Percentiles rank a stretch among this genome's conserved stretches.
Conservation (phyloP, 768 basidiomycete species). For the Lepiota venenata region DNA sequence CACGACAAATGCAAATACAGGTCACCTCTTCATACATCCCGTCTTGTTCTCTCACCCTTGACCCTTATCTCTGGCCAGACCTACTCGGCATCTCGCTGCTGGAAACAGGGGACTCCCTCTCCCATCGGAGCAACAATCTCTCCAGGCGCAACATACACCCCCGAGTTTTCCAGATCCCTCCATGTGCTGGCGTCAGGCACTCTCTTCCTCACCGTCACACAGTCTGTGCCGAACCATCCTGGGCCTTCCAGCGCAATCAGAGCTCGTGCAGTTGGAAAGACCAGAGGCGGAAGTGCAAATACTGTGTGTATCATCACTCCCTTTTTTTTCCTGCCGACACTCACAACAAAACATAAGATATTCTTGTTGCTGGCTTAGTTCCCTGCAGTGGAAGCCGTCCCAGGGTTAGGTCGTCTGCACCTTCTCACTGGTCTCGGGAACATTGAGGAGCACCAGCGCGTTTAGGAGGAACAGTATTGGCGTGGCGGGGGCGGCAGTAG, state of each 20-base stretch:
- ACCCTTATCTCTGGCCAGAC: too few species aligned
- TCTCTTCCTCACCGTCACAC: slow-evolving; percentile 73
- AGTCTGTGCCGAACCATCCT: slow-evolving; percentile 60
- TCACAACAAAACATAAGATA: slow-evolving; percentile 30
- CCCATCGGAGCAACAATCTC: background rate
- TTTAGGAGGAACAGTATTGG: slow-evolving; percentile 89
- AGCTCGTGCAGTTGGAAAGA: slow-evolving; percentile 65
- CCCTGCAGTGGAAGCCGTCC: slow-evolving; percentile 55
- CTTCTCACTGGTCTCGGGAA: slow-evolving; percentile 76
- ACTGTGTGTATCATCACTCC: slow-evolving; percentile 30
- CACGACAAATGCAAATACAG: too few species aligned
- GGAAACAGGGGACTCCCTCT: slow-evolving; percentile 65
- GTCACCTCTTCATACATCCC: too few species aligned
- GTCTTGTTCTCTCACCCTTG: too few species aligned
- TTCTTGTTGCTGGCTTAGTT: slow-evolving; percentile 75
- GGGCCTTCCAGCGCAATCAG: slow-evolving; percentile 54
- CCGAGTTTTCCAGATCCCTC: slow-evolving; percentile 40
- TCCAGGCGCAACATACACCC: background rate
- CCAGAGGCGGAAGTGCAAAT: slow-evolving; percentile 71
- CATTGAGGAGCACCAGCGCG: slow-evolving; percentile 60
- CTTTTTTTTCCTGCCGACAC: background rate
- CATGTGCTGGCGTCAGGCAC: slow-evolving; percentile 80
- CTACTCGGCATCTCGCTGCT: slow-evolving; percentile 76
- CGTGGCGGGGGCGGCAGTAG: too few species aligned
- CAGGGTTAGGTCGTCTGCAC: slow-evolving; percentile 67